Percentiles rank a stretch among this genome's conserved stretches.
Evolutionary conservation across 1,284 basidiomycete genomes (phyloP).

Genomic region (Xerocomus nothofagi): DNA sequence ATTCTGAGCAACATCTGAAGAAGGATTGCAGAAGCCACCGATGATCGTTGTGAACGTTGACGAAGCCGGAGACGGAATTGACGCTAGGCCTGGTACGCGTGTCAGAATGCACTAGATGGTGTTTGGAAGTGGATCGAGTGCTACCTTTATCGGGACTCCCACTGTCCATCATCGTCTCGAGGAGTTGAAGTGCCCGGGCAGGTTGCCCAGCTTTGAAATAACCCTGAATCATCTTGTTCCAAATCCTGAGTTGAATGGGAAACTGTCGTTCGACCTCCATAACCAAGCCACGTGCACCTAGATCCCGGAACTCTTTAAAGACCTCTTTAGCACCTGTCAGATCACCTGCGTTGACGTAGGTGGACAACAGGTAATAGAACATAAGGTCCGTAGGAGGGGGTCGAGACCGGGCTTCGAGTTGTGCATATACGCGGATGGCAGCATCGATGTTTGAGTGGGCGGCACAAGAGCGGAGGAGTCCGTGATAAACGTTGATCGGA

Average conservation of each 20-base stretch:
- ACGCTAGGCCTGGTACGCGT: slow-evolving; percentile 27
- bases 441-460: slow-evolving; percentile 57
- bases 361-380: slow-evolving; percentile 63
- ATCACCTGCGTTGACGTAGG: slow-evolving; percentile 57
- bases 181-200: slow-evolving; percentile 63
- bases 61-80: slow-evolving; percentile 58
- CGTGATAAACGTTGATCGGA: slow-evolving; percentile 47
- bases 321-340: slow-evolving; percentile 61
- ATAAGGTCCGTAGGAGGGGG: slow-evolving; percentile 40
- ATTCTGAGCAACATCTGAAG: neutral
- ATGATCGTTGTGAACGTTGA: slow-evolving; percentile 70
- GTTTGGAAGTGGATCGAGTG: neutral
- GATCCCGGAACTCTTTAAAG: slow-evolving; percentile 62
- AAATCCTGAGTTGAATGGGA: slow-evolving; percentile 51
- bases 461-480: slow-evolving; percentile 68
- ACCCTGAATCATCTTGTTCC: slow-evolving; percentile 74
- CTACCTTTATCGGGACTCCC: slow-evolving; percentile 33
- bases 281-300: slow-evolving; percentile 40
- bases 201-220: slow-evolving; percentile 70
- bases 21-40: slow-evolving; percentile 56
- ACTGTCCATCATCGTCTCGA: slow-evolving; percentile 72
- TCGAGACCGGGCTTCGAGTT: slow-evolving; percentile 52
- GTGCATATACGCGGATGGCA: slow-evolving; percentile 69
- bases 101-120: neutral
- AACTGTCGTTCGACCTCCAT: slow-evolving; percentile 21